A percentile compares a stretch with the other conserved stretches of the same genome.
phyloP scores from a whole-genome alignment of 202 grass and related monocot species.

The Eragrostis tef region DNA sequence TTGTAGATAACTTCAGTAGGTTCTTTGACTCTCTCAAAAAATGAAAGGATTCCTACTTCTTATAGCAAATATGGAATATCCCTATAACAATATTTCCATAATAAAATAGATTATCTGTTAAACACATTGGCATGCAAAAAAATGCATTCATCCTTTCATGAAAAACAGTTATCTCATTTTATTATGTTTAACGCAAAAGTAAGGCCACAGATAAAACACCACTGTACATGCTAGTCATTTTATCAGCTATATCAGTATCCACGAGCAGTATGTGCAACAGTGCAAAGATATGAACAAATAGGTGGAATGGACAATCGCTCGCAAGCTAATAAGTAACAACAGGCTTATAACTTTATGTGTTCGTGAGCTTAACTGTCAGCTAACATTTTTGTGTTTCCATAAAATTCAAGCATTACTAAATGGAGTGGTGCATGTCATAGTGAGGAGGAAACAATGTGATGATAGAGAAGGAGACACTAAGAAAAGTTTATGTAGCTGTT shows the following conservation, averaged over 20 bases:
- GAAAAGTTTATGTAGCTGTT: slow-evolving; percentile 25
- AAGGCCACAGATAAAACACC: background rate
- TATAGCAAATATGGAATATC: background rate
- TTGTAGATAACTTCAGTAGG: background rate
- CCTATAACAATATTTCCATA: background rate
- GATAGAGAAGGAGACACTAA: slow-evolving; percentile 16
- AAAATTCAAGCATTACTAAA: slow-evolving; percentile 3
- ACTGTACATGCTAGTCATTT: background rate
- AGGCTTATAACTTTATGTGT: slow-evolving; percentile 1
- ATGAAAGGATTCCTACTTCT: background rate
- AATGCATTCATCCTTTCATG: background rate
- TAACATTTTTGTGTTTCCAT: slow-evolving; percentile 9
- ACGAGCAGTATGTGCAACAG: background rate
- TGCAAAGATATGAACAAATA: slow-evolving; percentile 13
- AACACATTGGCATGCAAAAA: background rate
- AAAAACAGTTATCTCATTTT: background rate
- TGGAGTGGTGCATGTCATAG: background rate
- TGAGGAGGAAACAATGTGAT: background rate
- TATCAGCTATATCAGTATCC: slow-evolving; percentile 5
- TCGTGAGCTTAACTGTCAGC: slow-evolving; percentile 6
- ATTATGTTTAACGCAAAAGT: slow-evolving; percentile 8
- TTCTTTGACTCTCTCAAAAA: no score
- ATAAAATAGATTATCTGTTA: background rate
- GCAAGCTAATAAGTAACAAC: slow-evolving; percentile 21
- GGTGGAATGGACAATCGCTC: slow-evolving; percentile 18